phyloP scores from a whole-genome alignment of 2,329 filamentous ascomycete genomes.

The Sclerotinia minor region DNA sequence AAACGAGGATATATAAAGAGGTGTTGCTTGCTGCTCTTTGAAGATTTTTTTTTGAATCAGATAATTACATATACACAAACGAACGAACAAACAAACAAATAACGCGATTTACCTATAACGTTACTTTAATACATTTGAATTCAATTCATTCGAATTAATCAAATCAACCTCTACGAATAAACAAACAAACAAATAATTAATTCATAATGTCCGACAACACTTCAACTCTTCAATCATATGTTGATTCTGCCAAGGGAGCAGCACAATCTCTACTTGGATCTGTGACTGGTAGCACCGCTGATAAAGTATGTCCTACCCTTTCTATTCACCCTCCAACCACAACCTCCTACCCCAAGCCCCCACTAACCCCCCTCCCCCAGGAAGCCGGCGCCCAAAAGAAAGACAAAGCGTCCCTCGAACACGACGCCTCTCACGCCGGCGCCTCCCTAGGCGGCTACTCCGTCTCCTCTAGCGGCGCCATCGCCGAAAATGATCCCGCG shows the following conservation, averaged over 20 bases:
- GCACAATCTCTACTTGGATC: slow-evolving; percentile 71
- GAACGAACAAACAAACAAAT: too few species aligned
- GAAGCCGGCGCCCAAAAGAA: slow-evolving; percentile 52
- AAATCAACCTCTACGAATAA: neutral
- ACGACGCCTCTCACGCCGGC: slow-evolving; percentile 73
- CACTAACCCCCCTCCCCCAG: neutral
- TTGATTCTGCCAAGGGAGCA: slow-evolving; percentile 71
- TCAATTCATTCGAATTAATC: neutral
- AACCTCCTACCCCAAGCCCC: slow-evolving; percentile 18
- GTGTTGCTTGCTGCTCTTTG: neutral
- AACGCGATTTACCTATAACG: neutral
- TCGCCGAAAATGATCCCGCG: slow-evolving; percentile 70
- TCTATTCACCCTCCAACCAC: neutral
- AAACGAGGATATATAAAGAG: neutral
- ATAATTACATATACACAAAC: neutral
- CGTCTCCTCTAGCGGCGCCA: slow-evolving; percentile 67
- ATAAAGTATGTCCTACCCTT: slow-evolving; percentile 53
- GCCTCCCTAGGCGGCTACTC: slow-evolving; percentile 72
- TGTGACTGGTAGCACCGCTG: slow-evolving; percentile 69
- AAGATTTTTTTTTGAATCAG: neutral
- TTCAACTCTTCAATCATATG: slow-evolving; percentile 77
- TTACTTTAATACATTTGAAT: neutral
- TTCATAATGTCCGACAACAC: slow-evolving; percentile 51
- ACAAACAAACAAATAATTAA: slow-evolving; percentile 11
- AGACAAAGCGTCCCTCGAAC: slow-evolving; percentile 63